These are phyloP conservation scores for Sporothrix humicola DNA, from an alignment of 2,329 filamentous ascomycete genomes.

Conservation along the genomic window DNA sequence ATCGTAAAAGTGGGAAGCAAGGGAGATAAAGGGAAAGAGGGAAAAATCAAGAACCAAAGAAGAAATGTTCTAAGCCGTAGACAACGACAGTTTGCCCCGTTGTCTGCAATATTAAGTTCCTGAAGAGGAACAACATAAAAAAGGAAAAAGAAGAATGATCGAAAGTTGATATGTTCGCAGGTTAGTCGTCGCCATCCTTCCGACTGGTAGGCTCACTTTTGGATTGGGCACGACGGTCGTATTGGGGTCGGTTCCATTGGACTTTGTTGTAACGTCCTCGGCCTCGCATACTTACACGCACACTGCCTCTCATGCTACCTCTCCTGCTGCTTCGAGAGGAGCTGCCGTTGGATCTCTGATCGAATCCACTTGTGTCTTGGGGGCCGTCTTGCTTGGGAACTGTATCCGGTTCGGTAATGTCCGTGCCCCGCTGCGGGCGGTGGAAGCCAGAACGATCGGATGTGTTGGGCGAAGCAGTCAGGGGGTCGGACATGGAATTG, in stretches of 20 bases:
- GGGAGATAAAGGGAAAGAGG: neutral
- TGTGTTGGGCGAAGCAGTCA: neutral
- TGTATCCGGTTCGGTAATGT: slow-evolving; percentile 32
- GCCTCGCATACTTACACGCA: slow-evolving; percentile 26
- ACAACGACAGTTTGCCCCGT: neutral
- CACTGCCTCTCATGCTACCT: slow-evolving; percentile 29
- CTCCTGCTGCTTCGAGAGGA: neutral
- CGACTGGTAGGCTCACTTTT: slow-evolving; percentile 49
- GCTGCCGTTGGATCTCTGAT: neutral
- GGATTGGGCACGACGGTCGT: slow-evolving; percentile 55
- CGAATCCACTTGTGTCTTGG: neutral
- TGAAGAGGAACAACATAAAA: neutral
- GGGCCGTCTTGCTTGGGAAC: neutral
- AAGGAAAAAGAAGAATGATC: neutral
- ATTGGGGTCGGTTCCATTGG: slow-evolving; percentile 41
- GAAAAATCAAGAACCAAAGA: neutral
- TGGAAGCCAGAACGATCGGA: slow-evolving; percentile 30
- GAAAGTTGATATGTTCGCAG: neutral
- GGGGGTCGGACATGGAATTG: neutral
- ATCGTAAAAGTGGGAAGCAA: neutral
- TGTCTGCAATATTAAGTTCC: neutral
- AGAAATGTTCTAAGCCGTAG: neutral
- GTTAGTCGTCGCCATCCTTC: slow-evolving; percentile 18
- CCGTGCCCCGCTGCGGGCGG: slow-evolving; percentile 33
- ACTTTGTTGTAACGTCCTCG: slow-evolving; percentile 34